Base-by-base conservation (phyloP, 805 yeast genomes). In the Candida insectorum region DNA sequence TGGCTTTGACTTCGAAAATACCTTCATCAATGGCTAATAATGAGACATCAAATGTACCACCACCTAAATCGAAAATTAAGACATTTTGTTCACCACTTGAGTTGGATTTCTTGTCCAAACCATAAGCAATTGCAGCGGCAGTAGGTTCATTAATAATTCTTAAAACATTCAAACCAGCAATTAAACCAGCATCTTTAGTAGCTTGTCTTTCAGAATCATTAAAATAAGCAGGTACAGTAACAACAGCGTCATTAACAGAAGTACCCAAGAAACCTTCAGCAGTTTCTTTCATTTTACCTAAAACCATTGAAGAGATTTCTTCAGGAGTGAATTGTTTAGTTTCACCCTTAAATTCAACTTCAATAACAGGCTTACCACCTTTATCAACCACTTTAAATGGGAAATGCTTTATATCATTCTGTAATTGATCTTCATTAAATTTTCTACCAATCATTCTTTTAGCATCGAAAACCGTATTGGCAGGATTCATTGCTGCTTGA, bases 401-500 rank as follows among this genome's bases (percentile, higher is more conserved):
- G 73, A 85, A 81, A 69, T 85, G 96, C 67, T 85, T 85, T 47
- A 82, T 66, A 58, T 88, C 96, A 36, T 63, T 73, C 48, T 75
- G 79, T 36, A 88, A 93, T 53, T 81, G 91, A 30, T 80, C 73
- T 54, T 89, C 96, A 47, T 67, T 63, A 54, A 81, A 85, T 58
- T 62, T 85, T 77, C 71, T 79, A 50, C 94, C 95, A 59, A 89
- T 89, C 60, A 89, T 77, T 72, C 97, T 84, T 75, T 89, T 89
- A 54, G 95, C 95, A 56, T 89, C 97, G 55, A 89, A 89, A 41
- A 89, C 89, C 28, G 97, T 89, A 76, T 89, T 89, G 41, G 70
- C 49, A 34, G 97, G 97, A 71, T 91, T 91, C 81, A 89, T 85
- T 47, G 97, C 96, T 37, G 96, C 96, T 72, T 91, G 97, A 69